Percentiles rank a stretch among this genome's conserved stretches.
These are phyloP conservation scores for Scedosporium dehoogii DNA, from an alignment of 2,329 filamentous ascomycete genomes.

Conservation along the genomic window DNA sequence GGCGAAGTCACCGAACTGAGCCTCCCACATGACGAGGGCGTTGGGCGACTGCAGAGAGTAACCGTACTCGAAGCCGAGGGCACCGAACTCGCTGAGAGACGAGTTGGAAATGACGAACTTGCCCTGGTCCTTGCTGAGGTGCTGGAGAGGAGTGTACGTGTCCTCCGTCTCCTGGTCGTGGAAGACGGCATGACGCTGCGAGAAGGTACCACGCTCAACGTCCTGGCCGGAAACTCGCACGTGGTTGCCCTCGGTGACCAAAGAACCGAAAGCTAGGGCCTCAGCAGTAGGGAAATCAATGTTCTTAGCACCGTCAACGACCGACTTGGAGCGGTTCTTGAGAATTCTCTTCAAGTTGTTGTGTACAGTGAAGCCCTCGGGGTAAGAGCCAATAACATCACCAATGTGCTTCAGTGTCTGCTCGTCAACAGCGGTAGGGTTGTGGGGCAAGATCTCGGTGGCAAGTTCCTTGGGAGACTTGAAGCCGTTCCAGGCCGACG, in stretches of 20 bases:
- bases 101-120: conserved; percentile 97
- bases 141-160: conserved; percentile 85
- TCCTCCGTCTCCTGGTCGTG: conserved; percentile 94
- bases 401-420: conserved; percentile 74
- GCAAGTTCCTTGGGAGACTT: conserved; percentile 97
- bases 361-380: conserved; percentile 82
- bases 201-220: conserved; percentile 98
- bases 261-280: conserved; percentile 84
- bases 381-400: conserved; percentile 64
- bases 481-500: conserved; percentile 98
- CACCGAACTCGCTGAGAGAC: conserved; percentile 60
- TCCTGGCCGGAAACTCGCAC: conserved; percentile 97
- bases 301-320: conserved; percentile 72
- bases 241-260: conserved; percentile 89
- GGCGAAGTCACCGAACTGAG: conserved; percentile 98
- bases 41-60: conserved; percentile 97
- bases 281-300: conserved; percentile 98
- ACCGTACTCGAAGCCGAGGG: conserved; percentile 94
- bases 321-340: conserved; percentile 78
- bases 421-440: conserved; percentile 69
- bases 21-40: conserved; percentile 98
- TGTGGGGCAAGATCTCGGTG: conserved; percentile 85
- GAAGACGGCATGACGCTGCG: conserved; percentile 91
- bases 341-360: conserved; percentile 97
- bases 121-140: conserved; percentile 83